These are phyloP conservation scores for Macaranga tanarius DNA, from an alignment of 441 rosid genomes.

Conservation along the genomic window DNA sequence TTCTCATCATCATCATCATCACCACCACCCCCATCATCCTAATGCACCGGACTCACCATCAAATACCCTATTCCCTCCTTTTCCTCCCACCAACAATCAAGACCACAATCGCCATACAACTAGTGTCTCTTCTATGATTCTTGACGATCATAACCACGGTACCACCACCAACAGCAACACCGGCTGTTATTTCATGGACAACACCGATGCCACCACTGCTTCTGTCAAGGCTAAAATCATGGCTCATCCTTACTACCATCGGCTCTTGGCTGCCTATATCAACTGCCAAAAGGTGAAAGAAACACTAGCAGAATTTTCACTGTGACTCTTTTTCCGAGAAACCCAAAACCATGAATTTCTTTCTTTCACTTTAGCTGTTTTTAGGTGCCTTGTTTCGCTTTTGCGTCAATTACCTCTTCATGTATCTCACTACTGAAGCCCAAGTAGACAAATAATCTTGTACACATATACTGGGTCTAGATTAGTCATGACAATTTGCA, in stretches of 20 bases:
- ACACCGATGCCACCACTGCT: slow-evolving; percentile 27
- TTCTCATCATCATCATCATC: slow-evolving; percentile 41
- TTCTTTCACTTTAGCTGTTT: no score
- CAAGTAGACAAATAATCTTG: no score
- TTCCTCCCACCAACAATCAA: slow-evolving; percentile 34
- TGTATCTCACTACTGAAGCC: no score
- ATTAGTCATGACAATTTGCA: not conserved
- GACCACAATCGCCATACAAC: slow-evolving; percentile 37
- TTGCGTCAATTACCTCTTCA: no score
- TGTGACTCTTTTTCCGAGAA: not conserved
- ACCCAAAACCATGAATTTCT: not conserved
- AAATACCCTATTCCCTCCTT: slow-evolving; percentile 52
- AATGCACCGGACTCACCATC: slow-evolving; percentile 34
- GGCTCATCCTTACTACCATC: slow-evolving; percentile 94
- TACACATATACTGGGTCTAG: no score
- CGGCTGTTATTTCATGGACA: slow-evolving; percentile 57
- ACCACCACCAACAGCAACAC: slow-evolving; percentile 19
- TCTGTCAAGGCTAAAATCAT: slow-evolving; percentile 79
- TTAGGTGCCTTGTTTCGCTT: no score
- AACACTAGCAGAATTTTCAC: not conserved
- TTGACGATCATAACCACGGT: slow-evolving; percentile 32
- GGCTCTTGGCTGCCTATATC: slow-evolving; percentile 81
- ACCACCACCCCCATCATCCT: slow-evolving; percentile 32
- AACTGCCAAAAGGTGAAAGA: slow-evolving; percentile 86
- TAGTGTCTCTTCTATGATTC: slow-evolving; percentile 37